These are phyloP conservation scores for Aspergillus bridgeri DNA, from an alignment of 495 filamentous ascomycete species.

Conservation along the genomic window DNA sequence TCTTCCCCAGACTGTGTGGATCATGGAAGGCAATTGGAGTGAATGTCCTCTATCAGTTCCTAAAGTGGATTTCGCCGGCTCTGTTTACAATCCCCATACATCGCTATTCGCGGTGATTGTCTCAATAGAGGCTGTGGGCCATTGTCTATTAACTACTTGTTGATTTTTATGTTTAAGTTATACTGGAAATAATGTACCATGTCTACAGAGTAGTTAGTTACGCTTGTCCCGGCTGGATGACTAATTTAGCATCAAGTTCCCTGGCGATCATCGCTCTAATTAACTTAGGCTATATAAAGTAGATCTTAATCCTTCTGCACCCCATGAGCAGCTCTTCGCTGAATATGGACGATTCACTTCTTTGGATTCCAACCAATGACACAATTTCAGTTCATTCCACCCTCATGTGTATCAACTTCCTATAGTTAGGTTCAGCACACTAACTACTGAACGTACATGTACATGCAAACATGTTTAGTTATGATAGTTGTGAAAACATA, in stretches of 20 bases:
- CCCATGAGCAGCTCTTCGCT: not conserved
- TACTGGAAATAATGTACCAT: not conserved
- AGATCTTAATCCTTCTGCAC: not conserved
- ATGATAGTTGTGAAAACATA: too few species aligned
- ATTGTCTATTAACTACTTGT: not conserved
- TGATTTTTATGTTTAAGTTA: not conserved
- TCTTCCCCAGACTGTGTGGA: constrained; percentile 5
- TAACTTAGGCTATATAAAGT: not conserved
- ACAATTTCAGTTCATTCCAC: not conserved
- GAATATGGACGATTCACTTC: not conserved
- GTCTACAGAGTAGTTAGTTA: not conserved
- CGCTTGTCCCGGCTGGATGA: constrained; percentile 9
- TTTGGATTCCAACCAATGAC: not conserved
- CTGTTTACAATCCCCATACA: not conserved
- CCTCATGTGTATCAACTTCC: not conserved
- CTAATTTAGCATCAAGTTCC: constrained; percentile 16
- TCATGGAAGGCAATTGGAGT: not conserved
- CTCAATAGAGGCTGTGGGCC: too few species aligned
- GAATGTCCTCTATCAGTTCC: not conserved
- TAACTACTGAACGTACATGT: too few species aligned
- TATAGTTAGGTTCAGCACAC: not conserved
- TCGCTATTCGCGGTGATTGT: too few species aligned
- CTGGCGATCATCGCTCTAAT: constrained; percentile 17
- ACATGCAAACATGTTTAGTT: too few species aligned
- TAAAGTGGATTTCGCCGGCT: not conserved